Evolutionary conservation across 441 rosid species (phyloP), one percentile per base, ranked within the genome.

Genomic region (Jatropha multifida): DNA sequence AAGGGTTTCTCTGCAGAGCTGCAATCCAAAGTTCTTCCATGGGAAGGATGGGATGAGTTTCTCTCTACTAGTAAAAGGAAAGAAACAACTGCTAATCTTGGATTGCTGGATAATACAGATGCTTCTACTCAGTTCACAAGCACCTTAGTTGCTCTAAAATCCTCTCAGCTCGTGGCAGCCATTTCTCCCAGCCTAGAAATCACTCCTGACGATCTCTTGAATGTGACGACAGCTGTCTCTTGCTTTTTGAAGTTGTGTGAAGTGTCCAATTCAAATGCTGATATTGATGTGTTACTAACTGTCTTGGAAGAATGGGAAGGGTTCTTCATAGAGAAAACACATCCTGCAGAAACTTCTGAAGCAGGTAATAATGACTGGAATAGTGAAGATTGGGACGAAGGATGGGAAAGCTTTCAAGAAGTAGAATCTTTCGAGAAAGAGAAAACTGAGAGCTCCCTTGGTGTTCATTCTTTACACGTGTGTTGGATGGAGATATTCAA

Each of bases 351-450:
- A 81, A 81, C 81, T 76, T 62, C 84, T 2, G 85, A 86, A 71
- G 65, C 78, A 73, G 92, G 81, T 85, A 86, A 80, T 85, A 86
- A 80, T 54, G 87, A 81, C 78, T 96, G 99, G 99, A 83, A 81
- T 55, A 79, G 76, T 78, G 95, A 91, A 79, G 93, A 85, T 72
- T 96, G 99, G 99, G 90, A 91, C 69, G 98, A 94, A 79, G 98
- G 99, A 73, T 96, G 98, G 99, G 99, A 96, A 79, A 96, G 92
- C 83, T 92, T 92, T 76, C 99, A 92, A 82, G 98, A 94, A 38
- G 82, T 75, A 70, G 97, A 94, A 79, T 80, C 88, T 18, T n/a
- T 77, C 4, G 81, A 82, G 78, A 86, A 84, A 79, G 94, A 85
- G 68, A 80, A 82, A 76, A 78, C 76, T 66, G 82, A 76, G 48